phyloP scores from a whole-genome alignment of 2,329 filamentous ascomycete species.

The Exserohilum turcica region DNA sequence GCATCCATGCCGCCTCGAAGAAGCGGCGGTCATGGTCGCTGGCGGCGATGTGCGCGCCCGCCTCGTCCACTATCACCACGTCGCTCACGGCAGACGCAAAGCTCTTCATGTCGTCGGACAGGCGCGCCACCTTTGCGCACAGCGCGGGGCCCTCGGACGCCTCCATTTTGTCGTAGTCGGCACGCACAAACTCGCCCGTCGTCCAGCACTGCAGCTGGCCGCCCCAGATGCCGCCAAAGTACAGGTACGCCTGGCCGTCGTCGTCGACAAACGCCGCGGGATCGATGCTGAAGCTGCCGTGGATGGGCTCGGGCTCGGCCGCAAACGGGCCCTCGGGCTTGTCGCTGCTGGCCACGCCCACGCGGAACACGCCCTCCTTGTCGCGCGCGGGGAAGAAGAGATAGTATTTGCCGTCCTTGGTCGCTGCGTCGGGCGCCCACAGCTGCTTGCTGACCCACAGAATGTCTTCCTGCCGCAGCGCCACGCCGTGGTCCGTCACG shows the following conservation, averaged over 20 bases:
- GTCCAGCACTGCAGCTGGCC: conserved; percentile 80
- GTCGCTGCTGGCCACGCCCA: conserved; percentile 71
- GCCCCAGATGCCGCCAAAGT: conserved; percentile 82
- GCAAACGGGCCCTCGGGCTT: conserved; percentile 72
- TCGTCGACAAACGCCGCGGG: conserved; percentile 76
- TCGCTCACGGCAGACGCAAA: conserved; percentile 64
- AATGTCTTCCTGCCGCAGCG: conserved; percentile 67
- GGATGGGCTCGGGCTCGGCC: conserved; percentile 67
- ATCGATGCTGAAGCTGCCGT: conserved; percentile 76
- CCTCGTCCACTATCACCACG: conserved; percentile 68
- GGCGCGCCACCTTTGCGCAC: conserved; percentile 67
- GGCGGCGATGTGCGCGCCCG: conserved; percentile 58
- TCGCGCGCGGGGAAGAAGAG: conserved; percentile 79
- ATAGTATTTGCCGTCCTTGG: conserved; percentile 72
- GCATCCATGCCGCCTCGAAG: conserved; percentile 82
- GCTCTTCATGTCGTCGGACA: conserved; percentile 68
- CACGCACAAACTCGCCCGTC: conserved; percentile 61
- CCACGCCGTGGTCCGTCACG: conserved; percentile 75
- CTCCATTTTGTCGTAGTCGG: conserved; percentile 34
- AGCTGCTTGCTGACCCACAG: conserved; percentile 80
- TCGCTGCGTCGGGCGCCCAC: conserved; percentile 79
- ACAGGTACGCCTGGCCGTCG: conserved; percentile 67
- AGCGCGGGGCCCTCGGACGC: conserved; percentile 58
- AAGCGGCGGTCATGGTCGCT: conserved; percentile 76
- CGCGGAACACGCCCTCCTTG: conserved; percentile 70